These are phyloP conservation scores for Zygosaccharomyces bisporus DNA, from an alignment of 805 yeast genomes.

Conservation along the genomic window DNA sequence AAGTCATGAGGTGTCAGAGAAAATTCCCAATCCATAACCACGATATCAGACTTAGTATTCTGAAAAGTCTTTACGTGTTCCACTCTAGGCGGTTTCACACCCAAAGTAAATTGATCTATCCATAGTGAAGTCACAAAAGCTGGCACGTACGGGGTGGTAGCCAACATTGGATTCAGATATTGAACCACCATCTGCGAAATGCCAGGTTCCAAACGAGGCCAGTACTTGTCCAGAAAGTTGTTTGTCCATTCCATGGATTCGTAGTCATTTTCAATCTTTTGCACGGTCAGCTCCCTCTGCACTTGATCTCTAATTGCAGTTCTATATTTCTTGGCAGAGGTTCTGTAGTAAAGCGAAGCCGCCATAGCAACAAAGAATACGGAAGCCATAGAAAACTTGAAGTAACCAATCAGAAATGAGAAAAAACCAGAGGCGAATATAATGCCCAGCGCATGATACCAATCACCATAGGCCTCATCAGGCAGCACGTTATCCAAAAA, in stretches of 20 bases:
- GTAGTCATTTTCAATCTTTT: constrained; percentile 77
- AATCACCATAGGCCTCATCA: constrained; percentile 79
- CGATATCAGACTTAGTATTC: constrained; percentile 86
- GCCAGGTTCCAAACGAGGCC: constrained; percentile 89
- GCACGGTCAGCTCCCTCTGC: constrained; percentile 79
- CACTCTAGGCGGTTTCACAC: constrained; percentile 93
- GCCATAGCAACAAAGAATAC: constrained; percentile 65
- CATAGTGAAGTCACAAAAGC: constrained; percentile 77
- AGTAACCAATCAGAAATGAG: constrained; percentile 77
- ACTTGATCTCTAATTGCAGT: constrained; percentile 69
- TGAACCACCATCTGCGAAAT: constrained; percentile 80
- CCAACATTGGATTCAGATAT: constrained; percentile 78
- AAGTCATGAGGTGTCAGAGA: constrained; percentile 90
- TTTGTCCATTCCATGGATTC: constrained; percentile 97
- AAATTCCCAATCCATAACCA: constrained; percentile 96
- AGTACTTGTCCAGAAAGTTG: constrained; percentile 80
- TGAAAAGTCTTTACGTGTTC: constrained; percentile 86
- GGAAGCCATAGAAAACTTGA: constrained; percentile 74
- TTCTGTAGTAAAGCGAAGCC: constrained; percentile 70
- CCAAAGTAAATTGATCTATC: constrained; percentile 85
- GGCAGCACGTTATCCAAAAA: constrained; percentile 73
- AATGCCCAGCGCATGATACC: constrained; percentile 88
- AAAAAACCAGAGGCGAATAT: constrained; percentile 62
- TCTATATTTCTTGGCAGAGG: constrained; percentile 78
- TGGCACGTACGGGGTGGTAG: constrained; percentile 70